Conservation (phyloP, 352 stramenopile species). For the Phytophthora pini region DNA sequence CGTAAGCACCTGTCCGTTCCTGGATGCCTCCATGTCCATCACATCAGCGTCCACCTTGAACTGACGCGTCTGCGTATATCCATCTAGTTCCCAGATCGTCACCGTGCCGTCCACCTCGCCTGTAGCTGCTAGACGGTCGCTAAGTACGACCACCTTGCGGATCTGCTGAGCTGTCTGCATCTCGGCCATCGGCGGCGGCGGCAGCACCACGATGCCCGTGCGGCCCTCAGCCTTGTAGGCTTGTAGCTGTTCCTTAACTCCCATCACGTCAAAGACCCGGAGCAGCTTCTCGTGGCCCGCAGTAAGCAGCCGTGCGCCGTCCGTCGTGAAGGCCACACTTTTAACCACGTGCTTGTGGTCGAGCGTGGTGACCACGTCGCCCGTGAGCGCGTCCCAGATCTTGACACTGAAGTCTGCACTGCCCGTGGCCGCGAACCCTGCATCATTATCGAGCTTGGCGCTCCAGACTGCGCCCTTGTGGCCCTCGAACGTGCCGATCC, state of each 20-base stretch:
- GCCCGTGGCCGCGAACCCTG: conserved; percentile 88
- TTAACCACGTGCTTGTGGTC: conserved; percentile 98
- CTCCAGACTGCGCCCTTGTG: conserved; percentile 97
- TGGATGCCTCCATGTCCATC: conserved; percentile 87
- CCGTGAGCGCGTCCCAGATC: conserved; percentile 97
- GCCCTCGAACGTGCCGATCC: conserved; percentile 97
- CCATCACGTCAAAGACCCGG: conserved; percentile 90
- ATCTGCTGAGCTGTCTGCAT: conserved; percentile 75
- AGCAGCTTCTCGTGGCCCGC: conserved; percentile 96
- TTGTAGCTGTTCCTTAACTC: conserved; percentile 68
- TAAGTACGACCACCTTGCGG: conserved; percentile 80
- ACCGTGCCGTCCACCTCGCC: conserved; percentile 81
- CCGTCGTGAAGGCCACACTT: conserved; percentile 92
- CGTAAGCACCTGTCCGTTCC: conserved; percentile 80
- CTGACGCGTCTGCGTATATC: conserved; percentile 44
- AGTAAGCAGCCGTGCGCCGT: conserved; percentile 89
- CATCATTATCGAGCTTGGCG: conserved; percentile 88
- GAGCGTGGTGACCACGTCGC: conserved; percentile 92
- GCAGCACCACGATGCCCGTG: conserved; percentile 66
- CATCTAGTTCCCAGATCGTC: conserved; percentile 73
- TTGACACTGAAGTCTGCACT: conserved; percentile 96
- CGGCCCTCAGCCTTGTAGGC: conserved; percentile 62
- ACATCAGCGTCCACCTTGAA: conserved; percentile 77
- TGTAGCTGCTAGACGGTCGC: conserved; percentile 56
- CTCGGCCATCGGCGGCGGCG: conserved; percentile 51